Conservation (phyloP, 2,329 filamentous ascomycete genomes). For the Talaromyces albobiverticillius region DNA sequence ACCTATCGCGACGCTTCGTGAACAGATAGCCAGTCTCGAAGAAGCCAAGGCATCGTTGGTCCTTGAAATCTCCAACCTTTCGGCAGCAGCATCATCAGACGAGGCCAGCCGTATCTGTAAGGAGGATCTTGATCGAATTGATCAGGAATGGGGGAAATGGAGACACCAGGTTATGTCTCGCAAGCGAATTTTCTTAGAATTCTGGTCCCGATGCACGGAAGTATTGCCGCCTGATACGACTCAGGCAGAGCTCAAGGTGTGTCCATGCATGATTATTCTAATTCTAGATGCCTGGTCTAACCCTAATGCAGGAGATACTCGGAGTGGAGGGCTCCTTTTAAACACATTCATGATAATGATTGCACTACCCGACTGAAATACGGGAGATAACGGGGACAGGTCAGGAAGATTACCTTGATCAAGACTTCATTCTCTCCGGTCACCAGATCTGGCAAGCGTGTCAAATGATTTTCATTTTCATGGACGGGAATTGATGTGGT, state of each 20-base stretch:
- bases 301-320: constrained; percentile 7
- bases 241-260: constrained; percentile 50
- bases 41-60: constrained; percentile 42
- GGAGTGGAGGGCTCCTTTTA: constrained; percentile 12
- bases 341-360: not conserved
- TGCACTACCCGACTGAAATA: not conserved
- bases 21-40: constrained; percentile 43
- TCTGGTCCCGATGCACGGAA: constrained; percentile 52
- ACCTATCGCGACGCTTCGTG: constrained; percentile 50
- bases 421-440: not conserved
- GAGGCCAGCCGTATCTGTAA: constrained; percentile 39
- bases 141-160: constrained; percentile 48
- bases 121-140: constrained; percentile 47
- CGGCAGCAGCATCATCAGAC: not conserved
- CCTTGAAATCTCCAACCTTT: constrained; percentile 30
- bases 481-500: not conserved
- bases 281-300: not conserved
- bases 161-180: constrained; percentile 37
- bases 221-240: constrained; percentile 46
- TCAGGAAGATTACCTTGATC: not conserved
- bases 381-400: not conserved
- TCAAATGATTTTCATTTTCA: not conserved
- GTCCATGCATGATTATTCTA: constrained; percentile 2
- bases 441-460: not conserved
- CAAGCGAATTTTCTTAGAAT: constrained; percentile 48